Percentiles rank a stretch among this genome's conserved stretches.
These are phyloP conservation scores for Ambrosiella beaveri DNA, from an alignment of 2,329 filamentous ascomycete genomes.

Conservation along the genomic window DNA sequence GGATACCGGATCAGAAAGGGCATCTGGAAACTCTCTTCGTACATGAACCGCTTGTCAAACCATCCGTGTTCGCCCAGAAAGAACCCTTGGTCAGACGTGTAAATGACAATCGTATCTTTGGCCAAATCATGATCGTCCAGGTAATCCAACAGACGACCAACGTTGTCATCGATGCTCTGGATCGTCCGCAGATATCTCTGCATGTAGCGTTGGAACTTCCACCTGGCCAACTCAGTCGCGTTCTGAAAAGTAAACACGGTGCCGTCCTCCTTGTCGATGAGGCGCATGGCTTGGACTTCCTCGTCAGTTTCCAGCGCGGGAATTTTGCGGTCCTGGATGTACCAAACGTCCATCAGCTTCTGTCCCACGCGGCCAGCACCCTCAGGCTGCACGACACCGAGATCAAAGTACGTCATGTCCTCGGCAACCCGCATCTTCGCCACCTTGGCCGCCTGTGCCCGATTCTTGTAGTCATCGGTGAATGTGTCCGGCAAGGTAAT, in stretches of 20 bases:
- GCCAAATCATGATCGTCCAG: background rate
- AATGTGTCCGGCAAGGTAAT: background rate
- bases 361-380: background rate
- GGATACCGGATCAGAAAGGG: background rate
- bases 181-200: background rate
- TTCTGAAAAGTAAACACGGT: slow-evolving; percentile 18
- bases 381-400: background rate
- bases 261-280: slow-evolving; percentile 17
- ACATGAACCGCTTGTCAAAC: background rate
- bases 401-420: slow-evolving; percentile 1
- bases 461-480: background rate
- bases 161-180: background rate
- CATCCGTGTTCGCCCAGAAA: background rate
- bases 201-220: background rate
- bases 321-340: background rate
- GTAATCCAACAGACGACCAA: background rate
- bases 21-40: background rate
- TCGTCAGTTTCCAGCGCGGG: background rate
- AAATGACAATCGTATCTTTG: background rate
- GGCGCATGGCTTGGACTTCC: background rate
- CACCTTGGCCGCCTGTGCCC: background rate
- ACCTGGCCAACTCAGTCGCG: background rate
- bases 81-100: background rate
- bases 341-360: background rate
- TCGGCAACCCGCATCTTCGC: background rate